Base-by-base conservation (phyloP, 805 yeast genomes). In the Komagataella populi region DNA sequence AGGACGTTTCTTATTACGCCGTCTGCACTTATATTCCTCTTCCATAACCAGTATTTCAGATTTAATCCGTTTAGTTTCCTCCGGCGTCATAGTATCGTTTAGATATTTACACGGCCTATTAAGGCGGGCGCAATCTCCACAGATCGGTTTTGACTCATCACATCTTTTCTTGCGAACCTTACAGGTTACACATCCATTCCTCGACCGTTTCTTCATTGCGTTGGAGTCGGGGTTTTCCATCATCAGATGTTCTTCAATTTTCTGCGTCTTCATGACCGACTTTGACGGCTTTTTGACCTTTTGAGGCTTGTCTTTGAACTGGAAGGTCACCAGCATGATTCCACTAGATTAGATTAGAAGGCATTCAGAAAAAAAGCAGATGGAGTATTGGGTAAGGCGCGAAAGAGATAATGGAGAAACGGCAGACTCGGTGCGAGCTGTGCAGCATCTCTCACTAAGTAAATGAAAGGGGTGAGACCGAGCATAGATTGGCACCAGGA, bases 181-280 rank as follows among this genome's bases (percentile, higher is more conserved):
- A 63, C 89, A 83, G 0, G 86, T 82, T 44, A 82, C 63, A 60
- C 89, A 83, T 0, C 88, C 87, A n/a, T 69, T 70, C 56, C 68
- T 74, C 1, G 85, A 75, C 55, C 77, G 62, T 56, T 63, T 69
- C 46, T 65, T 57, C 39, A 30, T 12, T 14, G 39, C 8, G 14
- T 10, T 30, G 5, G 39, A 30, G 14, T 30, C 39, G 14, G 39
- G 5, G 2, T 30, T 30, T 14, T 30, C 39, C 6, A 30, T 30
- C 14, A 30, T 10, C 39, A 30, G 4, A 14, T 30, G 39, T 14
- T 30, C 39, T 30, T 30, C 39, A 12, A 30, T 8, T 8, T 30
- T 30, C 39, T 30, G 39, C n/a, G 39, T 30, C 14, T 30, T 30
- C 6, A 14, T 10, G 10, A 30, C 10, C 39, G 39, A 4, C 39